Evolutionary conservation across 257 asterid genomes (phyloP).

Genomic region (Petunia axillaris): DNA sequence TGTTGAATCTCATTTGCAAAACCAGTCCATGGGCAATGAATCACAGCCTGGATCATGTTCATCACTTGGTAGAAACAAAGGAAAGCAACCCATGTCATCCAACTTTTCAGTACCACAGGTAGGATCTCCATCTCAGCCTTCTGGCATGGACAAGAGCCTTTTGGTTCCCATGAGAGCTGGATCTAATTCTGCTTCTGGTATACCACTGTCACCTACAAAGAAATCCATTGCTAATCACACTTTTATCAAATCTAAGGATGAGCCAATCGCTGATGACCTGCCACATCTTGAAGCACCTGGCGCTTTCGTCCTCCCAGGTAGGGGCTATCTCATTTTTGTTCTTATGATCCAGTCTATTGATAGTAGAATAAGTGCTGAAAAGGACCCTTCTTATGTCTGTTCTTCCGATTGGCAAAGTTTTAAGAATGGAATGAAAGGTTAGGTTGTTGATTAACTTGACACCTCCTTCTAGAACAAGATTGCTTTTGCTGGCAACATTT

Average conservation of each 20-base stretch:
- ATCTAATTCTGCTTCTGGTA: conserved; percentile 28
- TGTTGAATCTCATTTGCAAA: conserved; percentile 20
- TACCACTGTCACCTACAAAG: conserved; percentile 19
- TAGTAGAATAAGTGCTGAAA: not conserved
- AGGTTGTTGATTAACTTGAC: not conserved
- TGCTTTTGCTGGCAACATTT: not conserved
- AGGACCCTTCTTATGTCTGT: not conserved
- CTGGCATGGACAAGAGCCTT: conserved; percentile 24
- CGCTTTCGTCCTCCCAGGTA: conserved; percentile 35
- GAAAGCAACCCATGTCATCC: conserved; percentile 38
- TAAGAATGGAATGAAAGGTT: not conserved
- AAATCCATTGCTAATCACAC: conserved; percentile 22
- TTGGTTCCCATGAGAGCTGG: conserved; percentile 17
- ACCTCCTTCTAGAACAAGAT: conserved; percentile 9
- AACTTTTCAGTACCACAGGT: conserved; percentile 17
- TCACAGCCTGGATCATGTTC: conserved; percentile 28
- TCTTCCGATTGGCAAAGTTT: not conserved
- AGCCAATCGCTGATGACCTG: conserved; percentile 39
- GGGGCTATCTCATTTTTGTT: not conserved
- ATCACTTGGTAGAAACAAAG: conserved; percentile 32
- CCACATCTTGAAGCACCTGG: conserved; percentile 26
- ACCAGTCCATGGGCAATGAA: conserved; percentile 22
- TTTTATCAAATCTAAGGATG: conserved; percentile 38
- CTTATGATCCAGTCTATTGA: conserved; percentile 4
- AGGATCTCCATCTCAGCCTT: conserved; percentile 27